Base-by-base conservation (phyloP, 306 rosid species). In the Calophaca sinica region DNA sequence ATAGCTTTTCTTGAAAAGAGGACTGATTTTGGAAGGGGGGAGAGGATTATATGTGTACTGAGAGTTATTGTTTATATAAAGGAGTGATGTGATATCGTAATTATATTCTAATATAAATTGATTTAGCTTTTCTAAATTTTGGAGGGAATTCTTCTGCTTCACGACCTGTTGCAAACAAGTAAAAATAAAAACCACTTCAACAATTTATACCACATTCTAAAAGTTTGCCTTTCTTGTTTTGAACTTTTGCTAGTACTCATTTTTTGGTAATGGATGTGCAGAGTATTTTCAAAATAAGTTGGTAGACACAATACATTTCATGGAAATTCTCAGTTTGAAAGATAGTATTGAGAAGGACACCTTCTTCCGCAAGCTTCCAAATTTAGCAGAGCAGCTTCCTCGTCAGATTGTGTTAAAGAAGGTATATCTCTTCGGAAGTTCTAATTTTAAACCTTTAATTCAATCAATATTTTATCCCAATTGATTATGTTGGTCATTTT, bases 351-450 rank as follows among this genome's bases (percentile, higher is more conserved):
- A 96, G 87, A 96, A 89, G 83, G 98, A 96, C 84, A 86, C 98
- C 60, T 96, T 96, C 89, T 96, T 96, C 88, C 96, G 98, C 80
- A 96, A 92, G 87, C 99, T 96, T 85, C 99, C 99, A 11, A 86
- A 87, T 90, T 86, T 96, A 77, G 92, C 97, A 14, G 99, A 96
- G 88, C 99, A 92, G 82, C 93, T 96, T 84, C 99, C 99, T 76
- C 98, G 96, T 65, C 93, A 74, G 76, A 96, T 96, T 77, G 97
- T 96, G 68, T 79, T 96, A 76, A 92, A 88, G 87, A 96, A 96
- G 93, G 99, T 92, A 68, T 59, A 66, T 48, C 74, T 78, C 80
- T 63, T 65, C 68, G 57, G 63, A 64, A 84, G 38, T 66, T 68
- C 9, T 49, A 9, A 66, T 67, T 44, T 84, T 5, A 36, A 73